Base-by-base conservation (phyloP, 2,329 filamentous ascomycete genomes). In the Exophiala calicioides region DNA sequence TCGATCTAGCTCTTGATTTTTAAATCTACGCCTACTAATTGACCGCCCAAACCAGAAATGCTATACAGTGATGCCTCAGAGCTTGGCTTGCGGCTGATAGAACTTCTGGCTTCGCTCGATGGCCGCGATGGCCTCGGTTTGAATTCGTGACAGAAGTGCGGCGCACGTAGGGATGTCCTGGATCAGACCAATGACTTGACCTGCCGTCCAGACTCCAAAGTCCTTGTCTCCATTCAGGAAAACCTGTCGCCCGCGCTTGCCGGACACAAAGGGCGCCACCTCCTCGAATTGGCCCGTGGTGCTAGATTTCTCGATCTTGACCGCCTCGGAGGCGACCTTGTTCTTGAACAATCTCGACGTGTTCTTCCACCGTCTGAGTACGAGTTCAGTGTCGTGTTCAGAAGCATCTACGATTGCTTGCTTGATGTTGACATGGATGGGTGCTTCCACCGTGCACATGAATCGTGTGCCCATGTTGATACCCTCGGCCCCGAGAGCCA, bases 401-500 rank as follows among this genome's bases (percentile, higher is more conserved):
- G 89, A 78, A 1, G 90, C 87, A 44, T 82, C 78, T 39, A 96
- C 90, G 62, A 98, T 98, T 58, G 86, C 78, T 68, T 94, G 78
- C 78, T 98, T 98, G 74, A 98, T 89, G 58, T 95, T 95, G 37
- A 81, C 67, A 71, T 98, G 93, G 55, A 98, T 87, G 1, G 93
- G 93, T 12, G 90, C 84, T 70, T 97, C 93, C 33, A 91, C 77
- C 0, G 93, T 97, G 73, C 86, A 91, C 88, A 98, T 94, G 75
- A 97, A 98, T 31, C 93, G 78, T 7, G 93, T 98, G 47, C 93
- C 93, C 93, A 98, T 98, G 72, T 98, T 98, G 72, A 97, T 84
- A 54, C 93, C 93, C 66, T 88, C 88, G 0, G 93, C 93, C 26
- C 93, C 93, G 9, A 98, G 79, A 30, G 85, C 85, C 59, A 98